phyloP scores from a whole-genome alignment of 148 eudicot species.

The Amaranthus hypochondriacus region DNA sequence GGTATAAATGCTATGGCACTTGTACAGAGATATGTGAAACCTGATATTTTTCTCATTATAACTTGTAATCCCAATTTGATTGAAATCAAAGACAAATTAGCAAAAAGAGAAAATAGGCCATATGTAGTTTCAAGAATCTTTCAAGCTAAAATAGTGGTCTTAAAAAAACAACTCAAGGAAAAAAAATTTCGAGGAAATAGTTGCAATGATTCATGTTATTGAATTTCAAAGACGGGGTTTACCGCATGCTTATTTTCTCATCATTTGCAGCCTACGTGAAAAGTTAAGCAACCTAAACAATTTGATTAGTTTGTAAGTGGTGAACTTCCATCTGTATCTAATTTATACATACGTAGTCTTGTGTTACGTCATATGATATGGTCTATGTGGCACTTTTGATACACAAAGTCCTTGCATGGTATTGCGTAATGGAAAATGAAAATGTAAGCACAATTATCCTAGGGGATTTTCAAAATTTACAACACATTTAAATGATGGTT shows the following conservation, averaged over 20 bases:
- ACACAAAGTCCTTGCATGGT: not conserved
- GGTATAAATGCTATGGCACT: not conserved
- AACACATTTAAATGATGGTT: not conserved
- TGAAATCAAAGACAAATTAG: not conserved
- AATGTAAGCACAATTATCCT: not conserved
- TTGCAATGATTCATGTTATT: not conserved
- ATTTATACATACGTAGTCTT: not conserved
- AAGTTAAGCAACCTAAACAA: not conserved
- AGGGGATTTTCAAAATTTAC: no score
- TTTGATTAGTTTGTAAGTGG: not conserved
- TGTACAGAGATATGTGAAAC: not conserved
- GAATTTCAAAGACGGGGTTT: not conserved
- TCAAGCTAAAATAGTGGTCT: not conserved
- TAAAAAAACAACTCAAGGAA: not conserved
- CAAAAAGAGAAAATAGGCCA: not conserved
- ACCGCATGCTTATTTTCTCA: not conserved
- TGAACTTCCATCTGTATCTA: not conserved
- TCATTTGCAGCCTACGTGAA: not conserved
- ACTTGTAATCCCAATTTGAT: not conserved
- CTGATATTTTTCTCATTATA: no score
- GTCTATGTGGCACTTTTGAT: not conserved
- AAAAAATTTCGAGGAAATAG: not conserved
- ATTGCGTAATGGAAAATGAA: accelerated
- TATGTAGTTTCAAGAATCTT: not conserved
- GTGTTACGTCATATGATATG: not conserved